Evolutionary conservation across 2,329 filamentous ascomycete species (phyloP).

Genomic region (Coniochaeta sp.): DNA sequence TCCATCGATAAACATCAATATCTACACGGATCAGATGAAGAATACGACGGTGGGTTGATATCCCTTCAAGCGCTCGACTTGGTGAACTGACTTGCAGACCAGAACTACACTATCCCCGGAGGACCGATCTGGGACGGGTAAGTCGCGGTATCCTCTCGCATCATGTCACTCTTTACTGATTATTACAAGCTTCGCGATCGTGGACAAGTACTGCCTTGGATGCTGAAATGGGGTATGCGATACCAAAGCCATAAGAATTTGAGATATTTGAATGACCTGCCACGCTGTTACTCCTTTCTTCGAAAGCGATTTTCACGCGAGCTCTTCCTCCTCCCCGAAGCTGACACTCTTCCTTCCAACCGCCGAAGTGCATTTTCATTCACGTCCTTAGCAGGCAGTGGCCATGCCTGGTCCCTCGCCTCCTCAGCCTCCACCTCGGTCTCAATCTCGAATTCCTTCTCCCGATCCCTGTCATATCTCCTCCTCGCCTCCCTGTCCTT

Average conservation of each 20-base stretch:
- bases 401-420: neutral
- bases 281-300: neutral
- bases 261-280: neutral
- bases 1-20: conserved; percentile 27
- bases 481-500: neutral
- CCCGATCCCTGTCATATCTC: neutral
- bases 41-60: conserved; percentile 18
- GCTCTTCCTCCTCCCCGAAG: neutral
- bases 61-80: neutral
- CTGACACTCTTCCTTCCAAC: conserved; percentile 8
- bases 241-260: neutral
- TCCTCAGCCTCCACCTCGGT: neutral
- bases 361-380: conserved; percentile 8
- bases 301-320: neutral
- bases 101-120: conserved; percentile 28
- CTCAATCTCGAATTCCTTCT: neutral
- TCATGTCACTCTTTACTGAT: neutral
- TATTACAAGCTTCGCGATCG: conserved; percentile 3
- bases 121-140: conserved; percentile 31
- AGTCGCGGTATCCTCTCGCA: conserved; percentile 3
- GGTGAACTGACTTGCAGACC: conserved; percentile 6
- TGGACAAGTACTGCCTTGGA: conserved; percentile 14
- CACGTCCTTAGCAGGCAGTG: neutral
- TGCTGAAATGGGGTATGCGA: conserved; percentile 4
- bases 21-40: conserved; percentile 26